phyloP scores from a whole-genome alignment of 2,329 filamentous ascomycete species.

The Aspergillus uvarum region DNA sequence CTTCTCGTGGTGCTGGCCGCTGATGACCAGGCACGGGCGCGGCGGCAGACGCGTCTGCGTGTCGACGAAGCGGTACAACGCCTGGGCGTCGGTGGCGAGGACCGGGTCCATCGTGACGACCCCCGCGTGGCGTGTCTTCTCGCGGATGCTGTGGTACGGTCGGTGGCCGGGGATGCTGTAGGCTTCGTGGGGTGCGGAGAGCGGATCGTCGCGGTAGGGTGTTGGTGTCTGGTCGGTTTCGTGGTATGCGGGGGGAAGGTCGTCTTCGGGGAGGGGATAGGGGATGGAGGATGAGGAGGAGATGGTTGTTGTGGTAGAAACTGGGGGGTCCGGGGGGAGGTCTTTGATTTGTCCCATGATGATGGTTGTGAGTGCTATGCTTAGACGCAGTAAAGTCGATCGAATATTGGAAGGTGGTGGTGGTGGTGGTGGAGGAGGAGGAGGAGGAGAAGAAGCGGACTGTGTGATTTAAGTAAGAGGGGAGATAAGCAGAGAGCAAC shows the following conservation, averaged over 20 bases:
- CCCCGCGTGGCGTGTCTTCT: constrained; percentile 8
- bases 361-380: neutral
- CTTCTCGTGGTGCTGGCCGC: constrained; percentile 54
- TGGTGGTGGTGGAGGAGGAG: too few relatives aligned
- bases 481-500: neutral
- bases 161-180: neutral
- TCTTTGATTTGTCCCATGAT: neutral
- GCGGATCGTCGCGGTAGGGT: neutral
- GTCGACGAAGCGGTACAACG: constrained; percentile 47
- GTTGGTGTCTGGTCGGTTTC: neutral
- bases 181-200: neutral
- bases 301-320: too few relatives aligned
- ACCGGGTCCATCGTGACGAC: constrained; percentile 10
- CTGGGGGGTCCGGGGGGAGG: neutral
- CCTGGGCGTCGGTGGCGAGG: constrained; percentile 9
- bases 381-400: neutral
- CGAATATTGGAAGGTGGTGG: neutral
- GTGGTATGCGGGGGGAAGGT: constrained; percentile 1
- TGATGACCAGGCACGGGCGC: constrained; percentile 53
- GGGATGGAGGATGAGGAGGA: neutral
- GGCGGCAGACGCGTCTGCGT: constrained; percentile 46
- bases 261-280: neutral
- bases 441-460: neutral
- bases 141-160: constrained; percentile 7
- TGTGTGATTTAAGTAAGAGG: neutral